Base-by-base conservation (phyloP, 2,329 filamentous ascomycete genomes). In the Pseudogymnoascus sp. region DNA sequence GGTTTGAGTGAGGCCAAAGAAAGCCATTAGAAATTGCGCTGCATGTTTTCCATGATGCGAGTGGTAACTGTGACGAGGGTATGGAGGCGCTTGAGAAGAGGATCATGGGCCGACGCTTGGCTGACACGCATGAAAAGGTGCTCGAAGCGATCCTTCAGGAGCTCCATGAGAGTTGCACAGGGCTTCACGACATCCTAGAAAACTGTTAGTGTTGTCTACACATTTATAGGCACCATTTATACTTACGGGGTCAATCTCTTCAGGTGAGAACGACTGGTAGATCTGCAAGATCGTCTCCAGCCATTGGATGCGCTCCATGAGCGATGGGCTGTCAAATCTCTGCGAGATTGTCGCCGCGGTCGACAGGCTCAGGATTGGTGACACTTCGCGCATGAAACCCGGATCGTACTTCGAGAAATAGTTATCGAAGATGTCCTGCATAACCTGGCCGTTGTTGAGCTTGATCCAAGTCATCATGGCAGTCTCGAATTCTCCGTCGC, bases 381-480 rank as follows among this genome's bases (percentile, higher is more conserved):
- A 84, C 60, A 89, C 73, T 34, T 80, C 79, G 63, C 79, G 79
- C 64, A 88, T 78, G 65, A 83, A 79, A 14, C 77, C 75, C 0
- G 82, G 80, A 67, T 79, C 76, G 71, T 80, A 79, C 65, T 81
- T 80, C 59, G 76, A 75, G 56, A 85, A 77, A 60, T 82, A 82
- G 66, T 80, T 77, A 34, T 82, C 78, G 73, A 88, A 89, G 61
- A 89, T 82, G 65, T 86, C 83, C 64, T 86, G 80, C 71, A 86
- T 56, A 21, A 56, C 49, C 49, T 34, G 18, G 28, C 49, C 18
- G 16, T 56, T 56, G 49, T 56, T 56, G 11, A 56, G 49, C 49
- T 56, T 56, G 49, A 89, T 82, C 86, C 86, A 89, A 65, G 83
- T 82, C 63, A 88, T 80, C 72, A 87, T 80, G 43, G 84, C 87